Evolutionary conservation across 106 monocot species (phyloP), one percentile per base, ranked within the genome.

Genomic region (Platanthera guangdongensis): DNA sequence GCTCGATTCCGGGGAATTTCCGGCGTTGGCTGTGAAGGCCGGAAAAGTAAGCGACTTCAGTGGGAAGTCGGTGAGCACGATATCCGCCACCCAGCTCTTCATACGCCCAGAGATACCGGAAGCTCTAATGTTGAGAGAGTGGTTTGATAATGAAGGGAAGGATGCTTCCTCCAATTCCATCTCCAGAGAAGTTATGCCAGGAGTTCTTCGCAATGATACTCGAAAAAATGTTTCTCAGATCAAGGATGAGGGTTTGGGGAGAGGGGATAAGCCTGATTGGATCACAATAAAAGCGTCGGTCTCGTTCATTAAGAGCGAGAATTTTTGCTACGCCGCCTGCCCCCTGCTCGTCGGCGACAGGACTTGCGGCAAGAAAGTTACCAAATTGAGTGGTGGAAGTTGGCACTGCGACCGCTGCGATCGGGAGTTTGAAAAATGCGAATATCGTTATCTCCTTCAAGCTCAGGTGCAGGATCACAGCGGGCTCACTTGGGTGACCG

Each of bases 391-490:
- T 65, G 78, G 73, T 53, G 90, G 90, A 47, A 90, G 77, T 7
- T 99, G 94, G 94, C 71, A 45, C 54, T 99, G 99, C 68, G 94
- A 92, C 64, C 82, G 88, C 32, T 99, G 99, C 39, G 74, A 92
- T 59, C 76, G 79, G 65, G 90, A 94, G 70, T 84, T 94, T 75
- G 90, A 83, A 72, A 90, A 92, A 74, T 99, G 99, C 68, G 92
- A 99, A 68, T 99, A 92, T 71, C 80, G 94, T 67, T 99, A 94
- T 84, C 83, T 99, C 22, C 94, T 99, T 80, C 89, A 99, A 67
- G 74, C 85, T n/a, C 94, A 99, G 74, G 85, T 94, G 39, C 99
- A 99, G 75, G 99, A 99, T 78, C 94, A 94, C 63, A 94, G 84
- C 4, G 94, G 94, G 8, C 45, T 85, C 6, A 87, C 90, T 53